Base-by-base conservation (phyloP, 2,329 filamentous ascomycete genomes). In the Cephalotrichum gorgonifer region DNA sequence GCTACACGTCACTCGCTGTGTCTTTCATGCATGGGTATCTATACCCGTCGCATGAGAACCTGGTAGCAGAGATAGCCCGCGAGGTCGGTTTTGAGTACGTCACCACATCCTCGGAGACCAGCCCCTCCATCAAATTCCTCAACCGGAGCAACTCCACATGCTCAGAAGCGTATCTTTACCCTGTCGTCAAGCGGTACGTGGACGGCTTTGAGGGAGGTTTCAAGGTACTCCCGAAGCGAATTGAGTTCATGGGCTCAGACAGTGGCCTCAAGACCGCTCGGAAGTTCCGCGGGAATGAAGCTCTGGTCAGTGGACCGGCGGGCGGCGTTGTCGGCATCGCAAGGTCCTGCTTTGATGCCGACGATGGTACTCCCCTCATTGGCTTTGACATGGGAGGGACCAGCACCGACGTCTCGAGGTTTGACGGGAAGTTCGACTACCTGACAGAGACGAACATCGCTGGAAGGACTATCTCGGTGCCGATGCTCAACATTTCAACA, bases 211-310 rank as follows among this genome's bases (percentile, higher is more conserved):
- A 63, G 25, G 62, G 62, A 2, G 66, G 86, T 1, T 95, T 96
- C 55, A 77, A 81, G 51, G 88, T 89, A 9, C 86, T 87, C 0
- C 69, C 95, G 1, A 88, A 88, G 2, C 74, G 90, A 54, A 95
- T 90, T 66, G 89, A 96, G 62, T 95, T 96, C 56, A 95, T 95
- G 89, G 88, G 95, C 63, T 89, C 84, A 8, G 87, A 94, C 54
- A 88, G 87, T 20, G 80, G 81, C 0, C 62, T 84, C 2, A 79
- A 83, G 0, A 85, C 89, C 54, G 85, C 89, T 0, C 81, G 86
- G 50, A 83, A 79, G 54, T 95, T 96, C 60, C 89, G 86, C 0
- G 90, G 90, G 0, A 69, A 95, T 4, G 82, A 85, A 57, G 88
- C 88, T 3, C 94, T 95, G 51, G 62, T 95, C 2, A 94, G 88